These are phyloP conservation scores for Neurospora discreta DNA, from an alignment of 495 filamentous ascomycete genomes.

Conservation along the genomic window DNA sequence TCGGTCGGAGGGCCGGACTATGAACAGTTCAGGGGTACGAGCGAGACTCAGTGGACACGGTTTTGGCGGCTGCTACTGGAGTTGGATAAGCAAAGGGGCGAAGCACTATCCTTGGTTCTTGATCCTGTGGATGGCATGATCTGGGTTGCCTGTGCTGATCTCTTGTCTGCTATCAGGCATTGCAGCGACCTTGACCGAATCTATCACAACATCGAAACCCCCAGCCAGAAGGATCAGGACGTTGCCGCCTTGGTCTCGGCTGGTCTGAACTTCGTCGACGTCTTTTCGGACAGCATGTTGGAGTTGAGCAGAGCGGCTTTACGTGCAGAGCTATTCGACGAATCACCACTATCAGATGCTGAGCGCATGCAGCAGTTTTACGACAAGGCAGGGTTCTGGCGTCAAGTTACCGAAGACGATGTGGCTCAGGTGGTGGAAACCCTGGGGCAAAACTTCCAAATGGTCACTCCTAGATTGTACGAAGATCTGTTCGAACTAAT, in stretches of 20 bases:
- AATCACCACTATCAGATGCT: constrained; percentile 50
- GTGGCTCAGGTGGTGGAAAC: constrained; percentile 41
- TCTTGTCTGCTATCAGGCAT: constrained; percentile 62
- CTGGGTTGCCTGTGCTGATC: constrained; percentile 73
- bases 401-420: constrained; percentile 64
- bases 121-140: constrained; percentile 61
- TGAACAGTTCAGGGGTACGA: constrained; percentile 54
- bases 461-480: constrained; percentile 43
- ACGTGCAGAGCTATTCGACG: constrained; percentile 57
- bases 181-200: constrained; percentile 69
- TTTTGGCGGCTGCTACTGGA: constrained; percentile 79
- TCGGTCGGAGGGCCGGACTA: constrained; percentile 60
- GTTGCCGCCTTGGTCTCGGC: constrained; percentile 43
- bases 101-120: constrained; percentile 62
- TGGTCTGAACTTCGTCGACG: constrained; percentile 46
- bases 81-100: constrained; percentile 72
- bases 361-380: constrained; percentile 63
- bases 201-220: constrained; percentile 39
- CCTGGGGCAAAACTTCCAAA: constrained; percentile 45
- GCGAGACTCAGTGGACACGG: constrained; percentile 76
- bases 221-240: constrained; percentile 23
- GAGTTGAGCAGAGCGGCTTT: constrained; percentile 49
- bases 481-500: constrained; percentile 32
- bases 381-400: constrained; percentile 57
- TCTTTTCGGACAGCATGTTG: constrained; percentile 51